Conservation (phyloP, 1,284 basidiomycete species). For the Puccinia hordei region DNA sequence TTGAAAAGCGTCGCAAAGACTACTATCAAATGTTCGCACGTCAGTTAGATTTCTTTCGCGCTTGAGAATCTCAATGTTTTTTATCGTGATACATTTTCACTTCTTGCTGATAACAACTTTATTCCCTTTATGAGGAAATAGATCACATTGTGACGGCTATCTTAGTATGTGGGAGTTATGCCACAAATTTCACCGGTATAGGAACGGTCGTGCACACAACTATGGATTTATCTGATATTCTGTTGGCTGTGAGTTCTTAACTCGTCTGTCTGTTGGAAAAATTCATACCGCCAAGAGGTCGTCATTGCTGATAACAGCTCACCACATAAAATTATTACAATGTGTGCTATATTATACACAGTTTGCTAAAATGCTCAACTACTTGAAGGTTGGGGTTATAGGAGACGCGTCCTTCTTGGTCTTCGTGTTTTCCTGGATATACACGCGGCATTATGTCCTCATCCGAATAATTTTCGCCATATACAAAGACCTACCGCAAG, state of each 20-base stretch:
- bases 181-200: conserved; percentile 56
- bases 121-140: background rate
- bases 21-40: conserved; percentile 59
- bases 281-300: background rate
- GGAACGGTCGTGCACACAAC: conserved; percentile 58
- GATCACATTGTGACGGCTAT: conserved; percentile 59
- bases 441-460: conserved; percentile 45
- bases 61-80: background rate
- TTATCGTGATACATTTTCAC: background rate
- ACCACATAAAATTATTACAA: background rate
- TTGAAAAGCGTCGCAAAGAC: conserved; percentile 59
- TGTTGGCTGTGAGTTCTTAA: conserved; percentile 54
- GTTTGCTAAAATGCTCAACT: conserved; percentile 45
- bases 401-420: conserved; percentile 31
- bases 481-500: conserved; percentile 29
- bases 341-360: background rate
- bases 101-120: background rate
- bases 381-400: background rate
- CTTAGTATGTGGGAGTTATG: conserved; percentile 58
- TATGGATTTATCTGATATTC: conserved; percentile 59
- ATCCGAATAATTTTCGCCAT: conserved; percentile 42
- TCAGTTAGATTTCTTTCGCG: conserved; percentile 4
- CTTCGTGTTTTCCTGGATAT: conserved; percentile 48
- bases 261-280: background rate
- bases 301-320: background rate